A percentile compares a stretch with the other conserved stretches of the same genome.
These are phyloP conservation scores for Melaleuca alternifolia DNA, from an alignment of 345 rosid genomes.

Conservation along the genomic window DNA sequence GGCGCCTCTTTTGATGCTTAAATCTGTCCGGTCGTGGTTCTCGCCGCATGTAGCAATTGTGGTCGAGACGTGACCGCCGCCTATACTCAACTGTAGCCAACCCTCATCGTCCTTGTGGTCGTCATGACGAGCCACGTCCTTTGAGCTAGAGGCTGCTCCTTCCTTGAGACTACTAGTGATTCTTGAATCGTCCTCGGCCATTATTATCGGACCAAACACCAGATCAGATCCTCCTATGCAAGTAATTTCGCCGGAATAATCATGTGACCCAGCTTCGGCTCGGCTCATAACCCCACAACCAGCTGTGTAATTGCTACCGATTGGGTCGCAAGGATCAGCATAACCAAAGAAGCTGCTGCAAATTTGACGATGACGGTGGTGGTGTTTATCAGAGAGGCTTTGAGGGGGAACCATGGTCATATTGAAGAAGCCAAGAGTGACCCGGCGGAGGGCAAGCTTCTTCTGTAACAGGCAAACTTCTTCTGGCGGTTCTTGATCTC, in stretches of 20 bases:
- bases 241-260: slow-evolving; percentile 5
- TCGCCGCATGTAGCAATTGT: background rate
- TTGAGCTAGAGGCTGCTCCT: slow-evolving; percentile 44
- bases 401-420: slow-evolving; percentile 70
- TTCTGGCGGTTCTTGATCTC: background rate
- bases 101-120: slow-evolving; percentile 38
- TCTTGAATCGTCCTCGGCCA: slow-evolving; percentile 90
- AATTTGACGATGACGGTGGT: background rate
- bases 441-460: background rate
- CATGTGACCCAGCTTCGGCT: slow-evolving; percentile 22
- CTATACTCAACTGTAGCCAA: slow-evolving; percentile 85
- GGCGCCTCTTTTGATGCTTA: background rate
- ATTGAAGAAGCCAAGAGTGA: slow-evolving; percentile 19
- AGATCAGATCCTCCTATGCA: background rate
- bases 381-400: slow-evolving; percentile 17
- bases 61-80: slow-evolving; percentile 21
- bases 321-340: background rate
- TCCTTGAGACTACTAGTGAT: slow-evolving; percentile 39
- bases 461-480: background rate
- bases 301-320: background rate
- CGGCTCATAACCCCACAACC: slow-evolving; percentile 17
- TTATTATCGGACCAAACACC: slow-evolving; percentile 2
- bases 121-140: slow-evolving; percentile 16
- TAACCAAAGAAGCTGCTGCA: background rate
- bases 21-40: background rate